Base-by-base conservation (phyloP, 768 basidiomycete species). In the Pleurotus giganteus region DNA sequence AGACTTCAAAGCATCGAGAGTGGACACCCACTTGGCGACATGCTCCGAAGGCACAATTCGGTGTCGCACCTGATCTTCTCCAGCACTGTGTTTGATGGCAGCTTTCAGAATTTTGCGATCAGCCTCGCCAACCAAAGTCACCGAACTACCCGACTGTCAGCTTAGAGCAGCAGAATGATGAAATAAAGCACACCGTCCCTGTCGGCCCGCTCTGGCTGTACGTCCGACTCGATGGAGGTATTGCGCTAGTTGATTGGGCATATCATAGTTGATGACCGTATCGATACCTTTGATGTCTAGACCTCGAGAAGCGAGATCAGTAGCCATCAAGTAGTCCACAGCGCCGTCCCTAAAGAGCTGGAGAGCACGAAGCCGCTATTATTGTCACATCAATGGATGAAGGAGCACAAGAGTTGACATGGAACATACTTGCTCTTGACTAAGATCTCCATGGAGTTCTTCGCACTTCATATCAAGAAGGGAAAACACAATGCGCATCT, bases 261-360 rank as follows among this genome's bases (percentile, higher is more conserved):
- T 97, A 67, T 99, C 97, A 66, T 95, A 98, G 70, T 99, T 99
- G 68, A 99, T 94, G 58, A 99, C 93, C 2, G 94, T 94, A 66
- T 98, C 92, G 21, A 98, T 87, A 13, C 95, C 95, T 67, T 95
- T 96, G 76, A 99, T 97, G 71, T 98, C 96, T 26, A 99, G 79
- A 70, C 97, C 92, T 57, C 94, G 86, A 53, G 94, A 91, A 28
- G 97, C 97, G 31, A 99, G 75, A 67, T 98, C 97, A 0, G 97
- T 99, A 2, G 96, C 96, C 80, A 99, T 89, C 7, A 99, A 76
- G 69, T 85, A 98, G 68, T 94, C 90, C n/a, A 90, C 90, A 24
- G 79, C 67, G 17, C 92, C 89, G 58, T 93, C 91, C 55, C 93
- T 86, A 74, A 98, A 99, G 47, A 80, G 76, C 62, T 91, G 88